Conservation (phyloP, 306 rosid species). For the Acacia melanoxylon region DNA sequence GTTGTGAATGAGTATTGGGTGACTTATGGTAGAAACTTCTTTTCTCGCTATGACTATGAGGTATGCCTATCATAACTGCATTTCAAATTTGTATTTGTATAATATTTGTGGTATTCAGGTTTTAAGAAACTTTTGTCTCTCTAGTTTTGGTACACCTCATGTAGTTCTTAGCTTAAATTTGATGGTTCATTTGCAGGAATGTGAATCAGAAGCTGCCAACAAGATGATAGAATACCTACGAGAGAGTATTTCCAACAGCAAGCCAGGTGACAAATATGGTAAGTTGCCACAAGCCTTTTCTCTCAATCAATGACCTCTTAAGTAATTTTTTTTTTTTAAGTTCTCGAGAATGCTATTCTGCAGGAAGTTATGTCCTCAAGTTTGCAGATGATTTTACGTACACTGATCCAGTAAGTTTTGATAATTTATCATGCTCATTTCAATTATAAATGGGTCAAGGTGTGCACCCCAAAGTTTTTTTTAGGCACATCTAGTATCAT, state of each 20-base stretch:
- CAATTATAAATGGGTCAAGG: neutral
- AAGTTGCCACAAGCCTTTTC: constrained; percentile 32
- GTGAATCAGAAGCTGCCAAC: constrained; percentile 88
- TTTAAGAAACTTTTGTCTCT: constrained; percentile 5
- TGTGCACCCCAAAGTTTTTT: too few relatives aligned
- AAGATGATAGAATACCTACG: constrained; percentile 80
- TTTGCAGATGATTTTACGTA: constrained; percentile 87
- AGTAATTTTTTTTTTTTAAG: neutral
- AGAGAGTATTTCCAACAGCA: constrained; percentile 63
- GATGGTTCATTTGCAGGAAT: constrained; percentile 60
- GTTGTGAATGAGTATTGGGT: constrained; percentile 90
- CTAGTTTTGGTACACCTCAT: constrained; percentile 9
- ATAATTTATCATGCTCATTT: constrained; percentile 8
- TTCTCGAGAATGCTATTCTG: constrained; percentile 23
- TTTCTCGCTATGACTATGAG: constrained; percentile 96
- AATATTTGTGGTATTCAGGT: neutral
- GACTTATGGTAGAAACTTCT: constrained; percentile 88
- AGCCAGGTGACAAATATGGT: constrained; percentile 85
- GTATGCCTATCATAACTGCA: constrained; percentile 38
- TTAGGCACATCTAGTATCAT: too few relatives aligned
- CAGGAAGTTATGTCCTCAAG: constrained; percentile 85
- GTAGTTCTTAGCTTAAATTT: constrained; percentile 9
- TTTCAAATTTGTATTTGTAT: constrained; percentile 17
- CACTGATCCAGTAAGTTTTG: constrained; percentile 81
- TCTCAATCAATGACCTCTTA: constrained; percentile 23